Percentiles rank a stretch among this genome's conserved stretches.
These are phyloP conservation scores for Amylocarpus encephaloides DNA, from an alignment of 2,329 filamentous ascomycete species.

Conservation along the genomic window DNA sequence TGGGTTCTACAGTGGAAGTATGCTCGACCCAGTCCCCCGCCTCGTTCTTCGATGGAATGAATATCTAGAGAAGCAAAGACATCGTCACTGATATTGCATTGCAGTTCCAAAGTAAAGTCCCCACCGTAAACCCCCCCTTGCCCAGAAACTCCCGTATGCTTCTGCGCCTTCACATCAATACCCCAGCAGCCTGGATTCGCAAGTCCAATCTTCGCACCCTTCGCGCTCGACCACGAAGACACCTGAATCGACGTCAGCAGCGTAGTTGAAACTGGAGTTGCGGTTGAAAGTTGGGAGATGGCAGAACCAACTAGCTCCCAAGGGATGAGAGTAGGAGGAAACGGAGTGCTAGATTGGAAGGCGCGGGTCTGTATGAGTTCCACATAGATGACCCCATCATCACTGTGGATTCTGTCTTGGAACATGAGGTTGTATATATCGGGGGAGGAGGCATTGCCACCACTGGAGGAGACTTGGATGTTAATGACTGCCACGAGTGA, in stretches of 20 bases:
- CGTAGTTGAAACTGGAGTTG: slow-evolving; percentile 22
- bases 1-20: slow-evolving; percentile 17
- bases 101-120: slow-evolving; percentile 28
- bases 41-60: slow-evolving; percentile 12
- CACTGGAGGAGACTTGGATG: slow-evolving; percentile 22
- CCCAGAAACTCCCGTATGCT: slow-evolving; percentile 27
- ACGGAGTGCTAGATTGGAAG: slow-evolving; percentile 49
- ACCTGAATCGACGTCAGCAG: slow-evolving; percentile 26
- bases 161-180: slow-evolving; percentile 33
- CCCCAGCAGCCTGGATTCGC: slow-evolving; percentile 52
- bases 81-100: slow-evolving; percentile 11
- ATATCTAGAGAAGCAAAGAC: slow-evolving; percentile 22
- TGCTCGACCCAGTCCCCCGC: slow-evolving; percentile 22
- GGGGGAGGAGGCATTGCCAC: slow-evolving; percentile 27
- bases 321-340: slow-evolving; percentile 40
- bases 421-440: slow-evolving; percentile 29
- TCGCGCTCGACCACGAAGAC: slow-evolving; percentile 28
- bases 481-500: slow-evolving; percentile 21
- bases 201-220: slow-evolving; percentile 38
- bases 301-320: slow-evolving; percentile 22
- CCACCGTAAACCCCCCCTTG: slow-evolving; percentile 21
- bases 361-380: slow-evolving; percentile 65
- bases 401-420: slow-evolving; percentile 30
- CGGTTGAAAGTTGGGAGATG: slow-evolving; percentile 30
- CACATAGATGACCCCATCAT: slow-evolving; percentile 45